phyloP scores from a whole-genome alignment of 2,329 filamentous ascomycete genomes.

The Westerdykella ornata region DNA sequence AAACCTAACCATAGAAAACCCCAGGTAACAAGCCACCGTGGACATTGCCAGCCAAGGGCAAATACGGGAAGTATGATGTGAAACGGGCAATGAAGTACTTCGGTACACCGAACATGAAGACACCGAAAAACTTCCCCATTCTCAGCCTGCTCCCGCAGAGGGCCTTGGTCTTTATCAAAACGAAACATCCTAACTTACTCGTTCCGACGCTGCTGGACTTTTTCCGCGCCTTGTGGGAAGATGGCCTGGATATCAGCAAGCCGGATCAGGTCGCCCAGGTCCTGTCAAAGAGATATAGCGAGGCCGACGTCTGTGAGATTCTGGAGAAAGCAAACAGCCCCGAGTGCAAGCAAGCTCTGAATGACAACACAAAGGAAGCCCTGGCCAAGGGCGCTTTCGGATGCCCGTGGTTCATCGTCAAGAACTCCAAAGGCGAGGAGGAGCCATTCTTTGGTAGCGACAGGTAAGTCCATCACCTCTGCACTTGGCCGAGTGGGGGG shows the following conservation, averaged over 20 bases:
- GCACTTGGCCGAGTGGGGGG: neutral
- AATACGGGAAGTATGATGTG: slow-evolving; percentile 49
- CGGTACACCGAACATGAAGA: slow-evolving; percentile 37
- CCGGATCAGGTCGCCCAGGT: slow-evolving; percentile 47
- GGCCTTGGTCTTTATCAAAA: slow-evolving; percentile 60
- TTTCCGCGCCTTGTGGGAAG: slow-evolving; percentile 58
- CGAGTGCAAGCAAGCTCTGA: slow-evolving; percentile 50
- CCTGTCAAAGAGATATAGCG: slow-evolving; percentile 45
- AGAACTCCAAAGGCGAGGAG: slow-evolving; percentile 50
- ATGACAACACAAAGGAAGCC: slow-evolving; percentile 54
- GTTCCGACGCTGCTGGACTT: slow-evolving; percentile 50
- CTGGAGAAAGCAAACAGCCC: slow-evolving; percentile 47
- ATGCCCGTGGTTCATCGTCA: slow-evolving; percentile 67
- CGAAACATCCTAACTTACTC: slow-evolving; percentile 45
- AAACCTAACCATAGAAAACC: neutral
- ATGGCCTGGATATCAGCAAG: slow-evolving; percentile 54
- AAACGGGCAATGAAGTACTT: slow-evolving; percentile 49
- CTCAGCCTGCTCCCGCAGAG: slow-evolving; percentile 56
- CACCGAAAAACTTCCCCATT: slow-evolving; percentile 50
- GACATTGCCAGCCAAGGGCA: slow-evolving; percentile 60
- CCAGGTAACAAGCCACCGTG: slow-evolving; percentile 69
- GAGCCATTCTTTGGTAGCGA: slow-evolving; percentile 76
- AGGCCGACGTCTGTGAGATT: slow-evolving; percentile 51
- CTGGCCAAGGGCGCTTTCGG: slow-evolving; percentile 66
- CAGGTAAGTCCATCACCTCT: slow-evolving; percentile 39